These are phyloP conservation scores for Solanum chilense DNA, from an alignment of 257 asterid genomes.

Conservation along the genomic window DNA sequence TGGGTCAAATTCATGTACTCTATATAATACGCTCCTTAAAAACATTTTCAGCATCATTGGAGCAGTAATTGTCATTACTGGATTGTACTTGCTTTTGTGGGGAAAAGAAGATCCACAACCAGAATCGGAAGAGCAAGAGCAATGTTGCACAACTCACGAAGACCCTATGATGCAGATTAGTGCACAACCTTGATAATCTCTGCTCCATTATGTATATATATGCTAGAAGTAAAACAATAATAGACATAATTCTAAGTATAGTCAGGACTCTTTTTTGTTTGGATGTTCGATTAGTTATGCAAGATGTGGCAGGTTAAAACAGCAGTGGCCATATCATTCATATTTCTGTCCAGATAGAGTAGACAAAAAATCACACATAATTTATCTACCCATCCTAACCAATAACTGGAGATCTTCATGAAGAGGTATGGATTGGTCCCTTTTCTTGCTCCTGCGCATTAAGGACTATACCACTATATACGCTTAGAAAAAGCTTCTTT, in stretches of 20 bases:
- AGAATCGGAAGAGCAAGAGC: slow-evolving; percentile 9
- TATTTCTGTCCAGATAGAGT: not conserved
- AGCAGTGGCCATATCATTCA: not conserved
- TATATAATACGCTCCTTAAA: not conserved
- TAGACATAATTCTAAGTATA: not conserved
- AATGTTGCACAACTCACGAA: not conserved
- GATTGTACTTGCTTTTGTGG: slow-evolving; percentile 67
- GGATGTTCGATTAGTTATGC: not conserved
- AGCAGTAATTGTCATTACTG: slow-evolving; percentile 41
- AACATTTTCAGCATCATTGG: slow-evolving; percentile 50
- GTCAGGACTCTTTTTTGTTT: not conserved
- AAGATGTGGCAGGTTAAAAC: not conserved
- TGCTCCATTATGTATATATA: not conserved
- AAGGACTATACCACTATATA: too few relatives aligned
- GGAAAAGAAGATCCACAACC: slow-evolving; percentile 52
- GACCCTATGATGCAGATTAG: slow-evolving; percentile 11
- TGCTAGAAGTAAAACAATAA: not conserved
- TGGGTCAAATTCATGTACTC: not conserved
- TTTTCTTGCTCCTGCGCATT: too few relatives aligned
- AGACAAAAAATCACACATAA: not conserved
- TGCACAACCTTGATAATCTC: not conserved
- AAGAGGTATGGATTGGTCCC: too few relatives aligned
- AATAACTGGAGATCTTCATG: not conserved
- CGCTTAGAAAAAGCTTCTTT: too few relatives aligned
- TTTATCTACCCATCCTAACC: not conserved